Evolutionary conservation across 2,329 filamentous ascomycete genomes (phyloP), one percentile per base, ranked within the genome.

Genomic region (Cladosporium sp.): DNA sequence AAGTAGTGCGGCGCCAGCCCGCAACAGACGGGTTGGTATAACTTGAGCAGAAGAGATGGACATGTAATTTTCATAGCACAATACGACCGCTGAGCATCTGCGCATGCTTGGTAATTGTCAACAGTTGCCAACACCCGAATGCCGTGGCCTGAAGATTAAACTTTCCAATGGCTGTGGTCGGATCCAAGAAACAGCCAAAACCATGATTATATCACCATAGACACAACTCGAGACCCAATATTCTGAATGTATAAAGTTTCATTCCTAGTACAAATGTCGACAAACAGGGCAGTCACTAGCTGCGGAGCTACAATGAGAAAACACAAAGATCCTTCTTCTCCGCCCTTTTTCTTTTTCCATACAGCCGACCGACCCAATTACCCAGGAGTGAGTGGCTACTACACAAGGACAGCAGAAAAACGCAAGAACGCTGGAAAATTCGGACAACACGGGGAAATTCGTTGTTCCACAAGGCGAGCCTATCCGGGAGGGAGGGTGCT

Each of bases 401-500:
- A 47, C n/a, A 47, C 41, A 21, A 21, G n/a, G n/a, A 47, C n/a
- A 47, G 41, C 41, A 24, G 41, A 47, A 24, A 41, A 47, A 47
- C 41, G 41, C 61, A 52, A 64, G 61, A 64, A 64, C 61, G 61
- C 61, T 57, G 51, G 36, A 64, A 47, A 52, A 32, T 30, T 52
- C 34, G 51, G 38, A 38, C 2, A 49, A 38, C 18, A 21, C 15
- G 26, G 24, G 15, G 32, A 57, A 64, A n/a, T 32, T 15, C 11
- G 36, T 55, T 30, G 3, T 63, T 32, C 44, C 24, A 24, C 51
- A 8, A 15, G 24, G 38, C 61, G 24, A 24, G 54, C 66, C 82
- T 86, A 98, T 78, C 95, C 94, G 68, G 95, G 95, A 70, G 95
- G 95, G 58, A 99, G 87, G 77, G 93, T 88, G 86, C 93, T 97